phyloP scores from a whole-genome alignment of 139 green algal species.

The Pleodorina starrii region DNA sequence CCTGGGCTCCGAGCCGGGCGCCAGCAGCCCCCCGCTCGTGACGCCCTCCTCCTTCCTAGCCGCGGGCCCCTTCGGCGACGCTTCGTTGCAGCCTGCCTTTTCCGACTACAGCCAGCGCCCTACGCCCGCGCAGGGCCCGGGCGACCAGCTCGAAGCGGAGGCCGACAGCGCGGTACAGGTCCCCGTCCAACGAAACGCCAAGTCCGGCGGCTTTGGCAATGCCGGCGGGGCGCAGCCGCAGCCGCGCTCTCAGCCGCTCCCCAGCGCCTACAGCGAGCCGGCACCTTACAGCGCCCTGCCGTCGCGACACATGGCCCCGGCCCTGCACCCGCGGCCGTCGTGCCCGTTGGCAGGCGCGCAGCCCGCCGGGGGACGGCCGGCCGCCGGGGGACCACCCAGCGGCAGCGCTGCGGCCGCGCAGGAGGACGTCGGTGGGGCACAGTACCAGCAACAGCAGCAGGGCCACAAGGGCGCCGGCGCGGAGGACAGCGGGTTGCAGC shows the following conservation, averaged over 20 bases:
- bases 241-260: not conserved
- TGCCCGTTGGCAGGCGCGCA: too few species aligned
- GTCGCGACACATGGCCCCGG: not conserved
- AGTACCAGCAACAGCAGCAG: not conserved
- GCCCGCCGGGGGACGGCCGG: not conserved
- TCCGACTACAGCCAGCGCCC: slow-evolving; percentile 27
- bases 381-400: not conserved
- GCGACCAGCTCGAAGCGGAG: not conserved
- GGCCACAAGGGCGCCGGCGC: too few species aligned
- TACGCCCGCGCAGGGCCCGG: not conserved
- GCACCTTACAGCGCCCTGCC: slow-evolving; percentile 15
- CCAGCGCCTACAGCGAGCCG: slow-evolving; percentile 29
- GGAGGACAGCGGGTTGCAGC: not conserved
- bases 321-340: not conserved
- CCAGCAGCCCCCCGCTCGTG: not conserved
- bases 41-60: slow-evolving; percentile 4
- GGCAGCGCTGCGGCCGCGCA: not conserved
- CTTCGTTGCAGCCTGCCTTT: not conserved
- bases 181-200: too few species aligned
- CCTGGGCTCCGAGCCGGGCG: slow-evolving; percentile 6
- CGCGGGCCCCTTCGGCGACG: not conserved
- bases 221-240: too few species aligned
- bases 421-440: not conserved
- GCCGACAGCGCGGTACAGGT: not conserved
- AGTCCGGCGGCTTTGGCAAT: too few species aligned